These are phyloP conservation scores for Daldinia bambusicola DNA, from an alignment of 495 filamentous ascomycete species.

Conservation along the genomic window DNA sequence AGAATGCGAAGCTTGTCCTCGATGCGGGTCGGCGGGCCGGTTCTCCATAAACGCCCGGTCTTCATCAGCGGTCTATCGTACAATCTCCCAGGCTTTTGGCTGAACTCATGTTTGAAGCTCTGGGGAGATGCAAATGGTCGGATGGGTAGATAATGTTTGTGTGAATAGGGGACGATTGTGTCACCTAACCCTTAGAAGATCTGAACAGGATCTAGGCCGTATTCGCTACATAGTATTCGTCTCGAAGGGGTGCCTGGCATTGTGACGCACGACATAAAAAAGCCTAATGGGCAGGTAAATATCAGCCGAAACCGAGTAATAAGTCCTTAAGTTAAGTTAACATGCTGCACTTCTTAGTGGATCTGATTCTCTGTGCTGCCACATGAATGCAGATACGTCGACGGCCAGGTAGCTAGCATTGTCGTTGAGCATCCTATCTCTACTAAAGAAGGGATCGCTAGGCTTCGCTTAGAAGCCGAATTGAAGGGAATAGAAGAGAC, in stretches of 20 bases:
- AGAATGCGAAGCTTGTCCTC: slow-evolving; percentile 20
- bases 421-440: slow-evolving; percentile 8
- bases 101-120: slow-evolving; percentile 33
- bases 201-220: slow-evolving; percentile 20
- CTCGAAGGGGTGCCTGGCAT: slow-evolving; percentile 19
- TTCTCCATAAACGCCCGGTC: slow-evolving; percentile 42
- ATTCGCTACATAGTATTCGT: slow-evolving; percentile 13
- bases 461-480: slow-evolving; percentile 14
- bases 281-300: slow-evolving; percentile 41
- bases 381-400: slow-evolving; percentile 17
- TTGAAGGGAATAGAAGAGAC: slow-evolving; percentile 13
- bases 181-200: slow-evolving; percentile 24
- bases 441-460: slow-evolving; percentile 20
- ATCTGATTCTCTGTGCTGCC: slow-evolving; percentile 31
- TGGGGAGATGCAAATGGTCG: slow-evolving; percentile 22
- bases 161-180: slow-evolving; percentile 16
- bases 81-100: slow-evolving; percentile 40
- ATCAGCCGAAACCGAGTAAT: slow-evolving; percentile 43
- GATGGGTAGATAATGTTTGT: slow-evolving; percentile 8
- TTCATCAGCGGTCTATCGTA: slow-evolving; percentile 27
- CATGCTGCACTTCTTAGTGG: slow-evolving; percentile 33
- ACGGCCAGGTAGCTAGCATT: slow-evolving; percentile 15
- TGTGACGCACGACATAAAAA: slow-evolving; percentile 41
- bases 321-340: slow-evolving; percentile 32
- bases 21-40: slow-evolving; percentile 38